A percentile compares a stretch with the other conserved stretches of the same genome.
These are phyloP conservation scores for Candida glucosophila DNA, from an alignment of 1,139 yeast species.

Conservation along the genomic window DNA sequence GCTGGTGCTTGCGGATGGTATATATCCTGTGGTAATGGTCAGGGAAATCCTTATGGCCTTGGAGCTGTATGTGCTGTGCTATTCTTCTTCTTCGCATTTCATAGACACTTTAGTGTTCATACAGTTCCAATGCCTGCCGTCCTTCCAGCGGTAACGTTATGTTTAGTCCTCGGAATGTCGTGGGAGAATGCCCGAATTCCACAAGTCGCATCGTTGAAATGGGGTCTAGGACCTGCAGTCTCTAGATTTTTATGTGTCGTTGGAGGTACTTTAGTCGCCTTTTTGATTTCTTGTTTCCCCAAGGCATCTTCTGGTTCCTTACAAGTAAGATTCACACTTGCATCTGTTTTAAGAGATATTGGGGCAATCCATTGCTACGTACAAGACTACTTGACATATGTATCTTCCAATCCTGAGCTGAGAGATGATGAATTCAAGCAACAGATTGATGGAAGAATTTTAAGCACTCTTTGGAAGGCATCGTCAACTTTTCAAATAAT, in stretches of 20 bases:
- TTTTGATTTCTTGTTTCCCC: constrained; percentile 27
- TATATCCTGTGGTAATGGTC: constrained; percentile 23
- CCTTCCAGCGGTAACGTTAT: constrained; percentile 20
- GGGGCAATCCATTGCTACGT: constrained; percentile 10
- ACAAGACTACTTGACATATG: background rate
- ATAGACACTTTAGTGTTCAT: constrained; percentile 27
- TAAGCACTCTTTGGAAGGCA: constrained; percentile 15
- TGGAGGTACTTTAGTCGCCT: constrained; percentile 23
- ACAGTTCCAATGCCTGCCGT: constrained; percentile 20
- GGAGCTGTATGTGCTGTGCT: constrained; percentile 22
- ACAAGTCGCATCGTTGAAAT: constrained; percentile 14
- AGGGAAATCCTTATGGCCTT: constrained; percentile 26
- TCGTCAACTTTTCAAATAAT: constrained; percentile 18
- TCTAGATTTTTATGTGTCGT: constrained; percentile 20
- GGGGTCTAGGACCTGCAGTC: constrained; percentile 22
- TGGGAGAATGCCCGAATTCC: constrained; percentile 20
- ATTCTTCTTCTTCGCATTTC: constrained; percentile 16
- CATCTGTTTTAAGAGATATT: constrained; percentile 14
- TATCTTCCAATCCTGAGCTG: background rate
- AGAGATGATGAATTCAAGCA: too few species aligned
- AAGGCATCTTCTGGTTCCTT: constrained; percentile 18
- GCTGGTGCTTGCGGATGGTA: constrained; percentile 28
- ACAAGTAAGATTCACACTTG: constrained; percentile 10
- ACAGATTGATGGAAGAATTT: constrained; percentile 18
- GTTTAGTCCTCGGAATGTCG: constrained; percentile 29